Evolutionary conservation across 345 rosid species (phyloP).

Genomic region (Clarkia xantiana): DNA sequence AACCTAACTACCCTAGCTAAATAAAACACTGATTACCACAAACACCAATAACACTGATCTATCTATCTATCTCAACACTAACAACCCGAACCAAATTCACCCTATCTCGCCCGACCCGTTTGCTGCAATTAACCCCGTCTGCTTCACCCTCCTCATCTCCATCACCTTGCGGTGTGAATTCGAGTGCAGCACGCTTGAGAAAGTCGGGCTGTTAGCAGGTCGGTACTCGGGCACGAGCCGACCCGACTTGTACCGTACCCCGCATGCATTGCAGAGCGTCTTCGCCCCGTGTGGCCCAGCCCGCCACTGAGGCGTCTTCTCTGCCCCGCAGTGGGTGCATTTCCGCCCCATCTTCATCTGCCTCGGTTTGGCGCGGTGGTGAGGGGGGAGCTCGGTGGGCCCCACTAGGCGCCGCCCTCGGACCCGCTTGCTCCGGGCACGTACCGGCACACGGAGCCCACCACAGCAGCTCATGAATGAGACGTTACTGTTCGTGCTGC

Average conservation of each 20-base stretch:
- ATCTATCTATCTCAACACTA: no score
- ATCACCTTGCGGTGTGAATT: conserved; percentile 69
- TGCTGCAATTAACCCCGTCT: neutral
- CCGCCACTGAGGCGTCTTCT: conserved; percentile 73
- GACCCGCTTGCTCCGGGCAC: conserved; percentile 49
- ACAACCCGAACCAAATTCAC: no score
- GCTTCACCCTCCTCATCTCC: conserved; percentile 61
- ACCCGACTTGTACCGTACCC: conserved; percentile 70
- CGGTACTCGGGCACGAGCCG: conserved; percentile 63
- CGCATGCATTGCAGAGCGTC: conserved; percentile 65
- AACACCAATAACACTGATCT: no score
- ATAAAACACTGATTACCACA: no score
- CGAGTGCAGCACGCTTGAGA: conserved; percentile 42
- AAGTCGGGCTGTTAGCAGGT: conserved; percentile 69
- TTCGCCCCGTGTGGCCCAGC: conserved; percentile 71
- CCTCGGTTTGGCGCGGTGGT: no score
- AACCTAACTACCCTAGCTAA: no score
- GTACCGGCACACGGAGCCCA: conserved; percentile 28
- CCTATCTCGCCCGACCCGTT: no score
- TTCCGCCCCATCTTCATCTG: conserved; percentile 12
- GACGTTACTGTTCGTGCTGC: conserved; percentile 9
- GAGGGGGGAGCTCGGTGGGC: conserved; percentile 7
- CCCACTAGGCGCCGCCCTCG: conserved; percentile 21
- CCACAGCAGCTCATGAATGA: conserved; percentile 26
- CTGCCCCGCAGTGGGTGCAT: conserved; percentile 55